Evolutionary conservation across 257 asterid genomes (phyloP).

Genomic region (Solanum chiquidenum): DNA sequence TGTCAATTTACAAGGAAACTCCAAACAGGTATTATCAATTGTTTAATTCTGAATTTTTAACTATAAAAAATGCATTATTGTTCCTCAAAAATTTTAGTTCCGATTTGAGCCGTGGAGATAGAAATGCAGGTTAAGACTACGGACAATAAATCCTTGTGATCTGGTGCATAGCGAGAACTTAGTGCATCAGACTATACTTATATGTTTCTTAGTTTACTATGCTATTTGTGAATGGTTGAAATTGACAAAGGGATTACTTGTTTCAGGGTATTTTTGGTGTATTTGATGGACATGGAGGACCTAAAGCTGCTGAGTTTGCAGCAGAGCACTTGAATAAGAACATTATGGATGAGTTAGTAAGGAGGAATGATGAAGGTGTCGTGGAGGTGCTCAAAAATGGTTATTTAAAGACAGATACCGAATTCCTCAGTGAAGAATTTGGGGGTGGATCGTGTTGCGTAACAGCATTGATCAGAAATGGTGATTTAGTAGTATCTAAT

Average conservation of each 20-base stretch:
- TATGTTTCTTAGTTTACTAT: too few relatives aligned
- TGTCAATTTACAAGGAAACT: conserved; percentile 37
- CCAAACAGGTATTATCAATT: conserved; percentile 39
- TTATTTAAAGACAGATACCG: conserved; percentile 60
- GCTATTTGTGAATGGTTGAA: neutral
- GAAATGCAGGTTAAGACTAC: neutral
- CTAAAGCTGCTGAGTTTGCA: conserved; percentile 66
- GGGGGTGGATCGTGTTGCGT: conserved; percentile 77
- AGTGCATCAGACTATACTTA: neutral
- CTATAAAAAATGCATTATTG: neutral
- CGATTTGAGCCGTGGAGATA: neutral
- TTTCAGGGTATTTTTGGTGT: conserved; percentile 60
- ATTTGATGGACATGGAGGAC: conserved; percentile 82
- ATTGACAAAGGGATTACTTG: neutral
- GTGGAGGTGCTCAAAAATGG: conserved; percentile 39
- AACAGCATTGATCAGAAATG: conserved; percentile 51
- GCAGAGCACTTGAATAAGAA: conserved; percentile 42
- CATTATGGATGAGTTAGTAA: conserved; percentile 34
- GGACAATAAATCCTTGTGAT: neutral
- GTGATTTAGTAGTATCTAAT: conserved; percentile 58
- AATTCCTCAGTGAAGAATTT: conserved; percentile 42
- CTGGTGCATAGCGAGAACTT: neutral
- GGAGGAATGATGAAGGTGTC: conserved; percentile 13
- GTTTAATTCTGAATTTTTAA: neutral
- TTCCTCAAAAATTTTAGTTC: neutral